Percentiles rank a stretch among this genome's conserved stretches.
Evolutionary conservation across 208 protist species (phyloP).

Genomic region (Blastocrithidia nonstop): DNA sequence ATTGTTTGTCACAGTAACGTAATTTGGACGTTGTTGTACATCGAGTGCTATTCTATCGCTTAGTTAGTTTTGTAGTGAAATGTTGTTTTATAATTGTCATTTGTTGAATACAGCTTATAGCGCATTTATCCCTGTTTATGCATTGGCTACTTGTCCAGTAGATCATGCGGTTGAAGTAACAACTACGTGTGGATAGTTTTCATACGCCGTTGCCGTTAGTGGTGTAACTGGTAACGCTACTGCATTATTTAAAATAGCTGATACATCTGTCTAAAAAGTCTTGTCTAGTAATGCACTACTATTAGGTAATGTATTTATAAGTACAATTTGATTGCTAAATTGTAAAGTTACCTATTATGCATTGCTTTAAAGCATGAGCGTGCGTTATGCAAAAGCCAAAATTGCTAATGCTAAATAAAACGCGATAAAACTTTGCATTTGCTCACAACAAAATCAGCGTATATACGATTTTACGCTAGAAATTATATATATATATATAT

Average conservation of each 20-base stretch:
- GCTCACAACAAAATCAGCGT: too few relatives aligned
- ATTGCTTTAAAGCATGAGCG: neutral
- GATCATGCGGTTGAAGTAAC: neutral
- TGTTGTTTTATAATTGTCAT: neutral
- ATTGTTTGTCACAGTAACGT: neutral
- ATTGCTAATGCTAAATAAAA: too few relatives aligned
- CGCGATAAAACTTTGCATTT: too few relatives aligned
- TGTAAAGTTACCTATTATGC: neutral
- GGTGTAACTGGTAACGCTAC: conserved; percentile 1
- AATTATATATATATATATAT: too few relatives aligned
- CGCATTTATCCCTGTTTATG: neutral
- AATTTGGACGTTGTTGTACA: neutral
- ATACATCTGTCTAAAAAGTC: neutral
- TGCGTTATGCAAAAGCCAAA: neutral
- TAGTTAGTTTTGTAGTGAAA: neutral
- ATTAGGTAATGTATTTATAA: neutral
- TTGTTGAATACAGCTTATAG: neutral
- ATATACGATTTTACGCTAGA: too few relatives aligned
- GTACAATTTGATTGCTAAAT: neutral
- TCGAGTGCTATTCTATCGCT: neutral
- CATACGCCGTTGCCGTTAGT: neutral
- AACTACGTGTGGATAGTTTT: neutral
- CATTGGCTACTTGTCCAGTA: neutral
- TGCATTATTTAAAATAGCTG: neutral
- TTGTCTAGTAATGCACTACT: neutral